These are phyloP conservation scores for Penicillium sp. DNA, from an alignment of 2,329 filamentous ascomycete species.

Conservation along the genomic window DNA sequence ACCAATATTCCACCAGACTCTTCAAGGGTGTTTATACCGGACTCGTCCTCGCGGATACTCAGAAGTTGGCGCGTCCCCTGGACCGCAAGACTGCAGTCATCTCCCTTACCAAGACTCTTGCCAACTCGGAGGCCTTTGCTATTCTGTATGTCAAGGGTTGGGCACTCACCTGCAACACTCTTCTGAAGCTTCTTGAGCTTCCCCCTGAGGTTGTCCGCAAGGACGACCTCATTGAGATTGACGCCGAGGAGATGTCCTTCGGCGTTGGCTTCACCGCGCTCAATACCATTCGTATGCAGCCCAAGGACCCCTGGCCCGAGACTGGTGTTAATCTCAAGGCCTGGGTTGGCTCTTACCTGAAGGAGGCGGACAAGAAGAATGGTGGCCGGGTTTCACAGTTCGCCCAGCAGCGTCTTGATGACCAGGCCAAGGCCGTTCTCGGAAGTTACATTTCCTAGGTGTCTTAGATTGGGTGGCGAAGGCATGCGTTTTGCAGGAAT, in stretches of 20 bases:
- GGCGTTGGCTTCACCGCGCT: conserved; percentile 93
- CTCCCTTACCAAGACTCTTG: conserved; percentile 89
- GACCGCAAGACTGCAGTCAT: conserved; percentile 95
- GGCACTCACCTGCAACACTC: conserved; percentile 85
- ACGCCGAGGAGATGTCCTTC: conserved; percentile 94
- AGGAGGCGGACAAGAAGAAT: conserved; percentile 76
- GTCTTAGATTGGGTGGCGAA: neutral
- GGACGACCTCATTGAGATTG: conserved; percentile 83
- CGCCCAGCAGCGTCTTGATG: conserved; percentile 72
- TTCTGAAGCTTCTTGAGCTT: conserved; percentile 88
- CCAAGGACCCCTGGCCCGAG: conserved; percentile 83
- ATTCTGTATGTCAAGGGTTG: conserved; percentile 82
- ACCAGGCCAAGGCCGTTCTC: conserved; percentile 60
- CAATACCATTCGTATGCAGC: conserved; percentile 81
- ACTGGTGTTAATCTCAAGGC: conserved; percentile 75
- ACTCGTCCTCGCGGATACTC: conserved; percentile 86
- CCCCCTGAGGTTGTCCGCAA: conserved; percentile 75
- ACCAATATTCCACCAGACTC: conserved; percentile 53
- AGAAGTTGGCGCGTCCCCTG: conserved; percentile 82
- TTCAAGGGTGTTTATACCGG: conserved; percentile 85
- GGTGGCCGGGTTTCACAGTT: conserved; percentile 73
- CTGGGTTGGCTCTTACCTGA: conserved; percentile 85
- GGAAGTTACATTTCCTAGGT: conserved; percentile 53
- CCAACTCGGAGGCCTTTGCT: conserved; percentile 83
- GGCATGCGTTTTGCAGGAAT: neutral